Conservation (phyloP, 106 monocot genomes). For the Allium sativum region DNA sequence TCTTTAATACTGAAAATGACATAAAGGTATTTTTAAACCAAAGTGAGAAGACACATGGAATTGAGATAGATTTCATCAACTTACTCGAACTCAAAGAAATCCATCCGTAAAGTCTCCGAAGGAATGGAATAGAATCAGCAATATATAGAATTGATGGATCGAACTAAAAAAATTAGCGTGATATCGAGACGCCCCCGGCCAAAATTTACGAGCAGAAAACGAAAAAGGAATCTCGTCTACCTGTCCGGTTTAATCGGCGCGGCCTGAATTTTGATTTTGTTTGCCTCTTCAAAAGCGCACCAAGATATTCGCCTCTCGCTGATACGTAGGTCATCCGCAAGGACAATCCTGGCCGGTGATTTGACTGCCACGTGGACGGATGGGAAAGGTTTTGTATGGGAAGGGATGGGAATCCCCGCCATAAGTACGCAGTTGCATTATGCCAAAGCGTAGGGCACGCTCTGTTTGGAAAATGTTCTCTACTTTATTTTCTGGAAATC, state of each 20-base stretch:
- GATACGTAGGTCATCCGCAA: no score
- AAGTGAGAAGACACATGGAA: neutral
- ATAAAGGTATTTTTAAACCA: neutral
- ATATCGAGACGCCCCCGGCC: slow-evolving; percentile 7
- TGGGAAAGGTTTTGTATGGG: no score
- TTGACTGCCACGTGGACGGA: no score
- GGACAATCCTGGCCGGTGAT: no score
- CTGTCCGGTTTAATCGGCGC: slow-evolving; percentile 19
- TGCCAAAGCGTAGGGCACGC: no score
- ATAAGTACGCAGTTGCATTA: no score
- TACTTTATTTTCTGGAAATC: no score
- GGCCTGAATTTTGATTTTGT: neutral
- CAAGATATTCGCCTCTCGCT: no score
- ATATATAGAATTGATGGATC: neutral
- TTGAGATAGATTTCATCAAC: neutral
- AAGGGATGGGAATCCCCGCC: no score
- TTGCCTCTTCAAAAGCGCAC: no score
- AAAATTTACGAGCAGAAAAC: neutral
- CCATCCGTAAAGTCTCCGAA: neutral
- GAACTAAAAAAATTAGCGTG: neutral
- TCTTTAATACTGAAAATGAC: neutral
- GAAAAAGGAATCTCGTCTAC: slow-evolving; percentile 16
- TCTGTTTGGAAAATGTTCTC: no score
- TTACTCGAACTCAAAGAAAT: slow-evolving; percentile 7
- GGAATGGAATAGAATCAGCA: neutral